Conservation (phyloP, 1,284 basidiomycete genomes). For the Apiotrichum domesticum region DNA sequence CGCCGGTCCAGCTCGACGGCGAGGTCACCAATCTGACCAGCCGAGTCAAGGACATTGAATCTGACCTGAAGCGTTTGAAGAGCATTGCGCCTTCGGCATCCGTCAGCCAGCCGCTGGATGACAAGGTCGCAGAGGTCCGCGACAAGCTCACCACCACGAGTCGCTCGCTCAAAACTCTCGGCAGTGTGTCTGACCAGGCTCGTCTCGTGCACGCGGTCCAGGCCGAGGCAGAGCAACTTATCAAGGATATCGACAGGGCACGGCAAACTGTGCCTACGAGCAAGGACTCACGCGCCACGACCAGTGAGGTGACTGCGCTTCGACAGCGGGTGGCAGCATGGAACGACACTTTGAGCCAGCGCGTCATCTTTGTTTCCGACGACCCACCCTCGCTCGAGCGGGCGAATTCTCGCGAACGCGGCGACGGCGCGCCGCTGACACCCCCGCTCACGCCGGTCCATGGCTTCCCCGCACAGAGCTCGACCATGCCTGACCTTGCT, state of each 20-base stretch:
- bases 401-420: not conserved
- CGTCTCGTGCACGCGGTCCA: slow-evolving; percentile 9
- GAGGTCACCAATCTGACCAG: not conserved
- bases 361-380: slow-evolving; percentile 9
- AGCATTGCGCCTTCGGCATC: not conserved
- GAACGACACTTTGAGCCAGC: slow-evolving; percentile 7
- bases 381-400: not conserved
- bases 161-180: slow-evolving; percentile 3
- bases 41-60: not conserved
- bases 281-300: not conserved
- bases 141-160: not conserved
- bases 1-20: not conserved
- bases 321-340: slow-evolving; percentile 3
- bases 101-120: not conserved
- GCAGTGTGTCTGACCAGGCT: slow-evolving; percentile 14
- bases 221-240: slow-evolving; percentile 11
- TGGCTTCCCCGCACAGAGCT: not conserved
- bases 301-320: not conserved
- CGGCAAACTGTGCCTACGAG: not conserved
- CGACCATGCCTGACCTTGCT: slow-evolving; percentile 51
- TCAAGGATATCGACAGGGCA: slow-evolving; percentile 27
- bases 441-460: slow-evolving; percentile 14
- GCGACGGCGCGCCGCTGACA: slow-evolving; percentile 10
- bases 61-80: slow-evolving; percentile 4
- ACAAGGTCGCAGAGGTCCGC: not conserved